phyloP scores from a whole-genome alignment of 371 early-diverging fungal genomes.

The Vairimorpha apis region DNA sequence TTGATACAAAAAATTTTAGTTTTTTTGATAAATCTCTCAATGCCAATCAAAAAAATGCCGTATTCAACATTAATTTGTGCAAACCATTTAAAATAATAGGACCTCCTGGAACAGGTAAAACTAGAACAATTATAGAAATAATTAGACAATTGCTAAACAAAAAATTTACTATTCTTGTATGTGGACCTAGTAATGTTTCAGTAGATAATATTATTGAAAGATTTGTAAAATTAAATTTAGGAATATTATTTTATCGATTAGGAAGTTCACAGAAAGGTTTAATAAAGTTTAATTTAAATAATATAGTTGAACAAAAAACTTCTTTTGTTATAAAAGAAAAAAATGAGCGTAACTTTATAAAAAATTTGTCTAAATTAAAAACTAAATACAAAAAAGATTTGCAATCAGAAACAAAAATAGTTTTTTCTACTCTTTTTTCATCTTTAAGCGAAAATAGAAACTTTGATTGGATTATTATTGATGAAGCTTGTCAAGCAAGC shows the following conservation, averaged over 20 bases:
- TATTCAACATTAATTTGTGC: slow-evolving; percentile 1
- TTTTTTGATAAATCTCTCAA: slow-evolving; percentile 36
- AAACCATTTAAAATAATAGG: slow-evolving; percentile 52
- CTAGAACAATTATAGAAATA: slow-evolving; percentile 77
- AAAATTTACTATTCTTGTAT: slow-evolving; percentile 72
- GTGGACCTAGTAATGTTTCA: slow-evolving; percentile 82
- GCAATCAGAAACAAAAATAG: slow-evolving; percentile 65
- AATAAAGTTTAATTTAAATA: slow-evolving; percentile 68
- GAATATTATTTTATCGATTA: slow-evolving; percentile 70
- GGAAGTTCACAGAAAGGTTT: slow-evolving; percentile 75
- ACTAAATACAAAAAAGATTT: slow-evolving; percentile 67
- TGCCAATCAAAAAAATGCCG: slow-evolving; percentile 42
- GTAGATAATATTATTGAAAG: slow-evolving; percentile 66
- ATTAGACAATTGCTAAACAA: slow-evolving; percentile 70
- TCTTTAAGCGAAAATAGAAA: slow-evolving; percentile 65
- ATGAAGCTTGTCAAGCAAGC: slow-evolving; percentile 90
- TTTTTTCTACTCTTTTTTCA: slow-evolving; percentile 64
- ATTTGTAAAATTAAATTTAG: slow-evolving; percentile 70
- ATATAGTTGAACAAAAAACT: slow-evolving; percentile 67
- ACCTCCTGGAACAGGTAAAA: slow-evolving; percentile 80
- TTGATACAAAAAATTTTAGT: not conserved
- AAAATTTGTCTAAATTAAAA: slow-evolving; percentile 68
- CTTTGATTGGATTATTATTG: slow-evolving; percentile 83
- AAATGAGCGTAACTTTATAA: slow-evolving; percentile 69
- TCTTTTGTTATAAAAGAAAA: slow-evolving; percentile 66